Evolutionary conservation across 768 basidiomycete genomes (phyloP).

Genomic region (Rhodotorula sphaerocarpa): DNA sequence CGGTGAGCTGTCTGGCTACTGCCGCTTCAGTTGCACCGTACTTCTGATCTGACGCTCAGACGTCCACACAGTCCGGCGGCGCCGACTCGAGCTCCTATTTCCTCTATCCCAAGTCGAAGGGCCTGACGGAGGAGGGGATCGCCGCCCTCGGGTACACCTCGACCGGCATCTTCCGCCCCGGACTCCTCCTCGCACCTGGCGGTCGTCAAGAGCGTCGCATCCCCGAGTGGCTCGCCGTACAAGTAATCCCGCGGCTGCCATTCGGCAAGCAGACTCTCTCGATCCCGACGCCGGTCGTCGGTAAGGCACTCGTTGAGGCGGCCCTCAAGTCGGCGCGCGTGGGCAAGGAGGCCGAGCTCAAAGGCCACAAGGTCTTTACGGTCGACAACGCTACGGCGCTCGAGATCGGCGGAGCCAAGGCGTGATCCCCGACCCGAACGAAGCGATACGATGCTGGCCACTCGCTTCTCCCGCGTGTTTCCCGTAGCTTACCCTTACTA

Average conservation of each 20-base stretch:
- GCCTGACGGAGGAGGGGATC: constrained; percentile 61
- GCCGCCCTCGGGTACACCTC: constrained; percentile 63
- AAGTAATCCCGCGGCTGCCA: not conserved
- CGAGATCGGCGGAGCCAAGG: not conserved
- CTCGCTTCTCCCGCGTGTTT: not conserved
- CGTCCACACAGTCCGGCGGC: not conserved
- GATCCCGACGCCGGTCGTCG: constrained; percentile 17
- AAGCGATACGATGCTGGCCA: not conserved
- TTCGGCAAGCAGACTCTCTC: not conserved
- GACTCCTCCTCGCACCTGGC: constrained; percentile 48
- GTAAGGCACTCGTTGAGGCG: constrained; percentile 12
- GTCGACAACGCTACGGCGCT: constrained; percentile 5
- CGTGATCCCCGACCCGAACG: too few species aligned
- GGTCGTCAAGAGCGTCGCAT: constrained; percentile 47
- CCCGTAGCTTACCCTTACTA: too few species aligned
- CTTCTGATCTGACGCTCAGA: constrained; percentile 37
- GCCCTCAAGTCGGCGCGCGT: not conserved
- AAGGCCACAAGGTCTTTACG: not conserved
- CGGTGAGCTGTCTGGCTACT: constrained; percentile 47
- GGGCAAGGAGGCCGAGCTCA: not conserved
- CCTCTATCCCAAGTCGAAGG: constrained; percentile 12
- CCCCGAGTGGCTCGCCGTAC: constrained; percentile 49
- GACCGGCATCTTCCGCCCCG: constrained; percentile 63
- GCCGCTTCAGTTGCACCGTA: too few species aligned
- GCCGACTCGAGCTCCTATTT: constrained; percentile 7